Conservation (phyloP, 306 rosid genomes). For the Lablab purpureus region DNA sequence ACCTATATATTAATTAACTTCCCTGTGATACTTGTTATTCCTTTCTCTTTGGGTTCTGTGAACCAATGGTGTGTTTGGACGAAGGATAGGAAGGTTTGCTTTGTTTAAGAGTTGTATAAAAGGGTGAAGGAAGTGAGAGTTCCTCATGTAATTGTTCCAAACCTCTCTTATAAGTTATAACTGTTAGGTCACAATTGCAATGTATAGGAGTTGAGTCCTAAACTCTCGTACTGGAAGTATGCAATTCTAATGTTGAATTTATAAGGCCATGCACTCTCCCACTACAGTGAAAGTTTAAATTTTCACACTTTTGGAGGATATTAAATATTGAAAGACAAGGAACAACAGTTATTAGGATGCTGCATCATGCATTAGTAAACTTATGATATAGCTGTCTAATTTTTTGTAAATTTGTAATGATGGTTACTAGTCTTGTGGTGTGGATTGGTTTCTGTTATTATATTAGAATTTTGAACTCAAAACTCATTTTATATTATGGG, state of each 20-base stretch:
- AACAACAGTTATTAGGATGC: neutral
- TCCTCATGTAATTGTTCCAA: conserved; percentile 7
- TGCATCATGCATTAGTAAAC: conserved; percentile 15
- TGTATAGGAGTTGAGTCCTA: neutral
- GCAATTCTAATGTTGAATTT: too few relatives aligned
- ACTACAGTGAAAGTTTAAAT: neutral
- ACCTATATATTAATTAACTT: conserved; percentile 24
- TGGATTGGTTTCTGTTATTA: conserved; percentile 21
- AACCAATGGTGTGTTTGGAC: conserved; percentile 22
- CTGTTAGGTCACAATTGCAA: neutral
- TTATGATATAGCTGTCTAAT: conserved; percentile 9
- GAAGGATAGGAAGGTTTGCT: neutral
- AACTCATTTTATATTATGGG: conserved; percentile 39
- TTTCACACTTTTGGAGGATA: conserved; percentile 21
- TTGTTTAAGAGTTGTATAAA: conserved; percentile 1
- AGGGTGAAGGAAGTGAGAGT: conserved; percentile 10
- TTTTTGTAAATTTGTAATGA: conserved; percentile 18
- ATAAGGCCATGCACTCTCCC: neutral
- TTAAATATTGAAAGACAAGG: conserved; percentile 6
- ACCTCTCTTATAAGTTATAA: conserved; percentile 1
- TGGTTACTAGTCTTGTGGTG: conserved; percentile 23
- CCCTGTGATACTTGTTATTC: neutral
- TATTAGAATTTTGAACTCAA: neutral
- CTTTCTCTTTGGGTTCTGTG: conserved; percentile 34
- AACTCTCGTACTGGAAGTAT: neutral